Base-by-base conservation (phyloP, 169 alveolate genomes). In the Plasmodium billcollinsi region DNA sequence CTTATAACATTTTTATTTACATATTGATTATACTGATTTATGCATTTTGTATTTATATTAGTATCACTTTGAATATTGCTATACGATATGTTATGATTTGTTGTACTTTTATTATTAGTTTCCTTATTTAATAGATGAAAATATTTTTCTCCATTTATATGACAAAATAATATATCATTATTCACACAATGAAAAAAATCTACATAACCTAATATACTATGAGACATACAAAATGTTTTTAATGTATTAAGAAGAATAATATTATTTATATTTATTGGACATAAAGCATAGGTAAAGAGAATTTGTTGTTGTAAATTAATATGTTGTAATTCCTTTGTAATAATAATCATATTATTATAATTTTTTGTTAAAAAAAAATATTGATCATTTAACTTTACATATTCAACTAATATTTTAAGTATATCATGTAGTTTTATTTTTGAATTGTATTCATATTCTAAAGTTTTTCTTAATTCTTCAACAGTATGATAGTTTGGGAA, bases 361-460 rank as follows among this genome's bases (percentile, higher is more conserved):
- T 78, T 78, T 33, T 78, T 78, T 11, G 89, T 78, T 20, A 78
- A 56, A 54, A 78, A 78, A 59, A 78, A 78, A 78, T 78, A 78
- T 5, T 15, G 9, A 11, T 78, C 89, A 65, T 78, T 78, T 52
- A 78, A 54, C 43, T 65, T 78, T 66, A 58, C 56, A 21, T 78
- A 78, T 26, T 78, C 89, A 26, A 78, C 56, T 43, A 78, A 59
- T 65, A 78, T 50, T 21, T 58, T 49, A 20, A 78, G 54, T 47
- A 65, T 78, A 52, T 78, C 89, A 66, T 78, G 67, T 58, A 78
- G 58, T 66, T 78, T 50, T 18, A 78, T 70, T 20, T 78, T 78
- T 39, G 89, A 66, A n/a, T 78, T 78, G 50, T 78, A 52, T 78
- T 78, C 89, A 78, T 18, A 50, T 43, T 78, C 80, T 29, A 78